Conservation (phyloP, 768 basidiomycete species). For the Crassisporium funariophilum region DNA sequence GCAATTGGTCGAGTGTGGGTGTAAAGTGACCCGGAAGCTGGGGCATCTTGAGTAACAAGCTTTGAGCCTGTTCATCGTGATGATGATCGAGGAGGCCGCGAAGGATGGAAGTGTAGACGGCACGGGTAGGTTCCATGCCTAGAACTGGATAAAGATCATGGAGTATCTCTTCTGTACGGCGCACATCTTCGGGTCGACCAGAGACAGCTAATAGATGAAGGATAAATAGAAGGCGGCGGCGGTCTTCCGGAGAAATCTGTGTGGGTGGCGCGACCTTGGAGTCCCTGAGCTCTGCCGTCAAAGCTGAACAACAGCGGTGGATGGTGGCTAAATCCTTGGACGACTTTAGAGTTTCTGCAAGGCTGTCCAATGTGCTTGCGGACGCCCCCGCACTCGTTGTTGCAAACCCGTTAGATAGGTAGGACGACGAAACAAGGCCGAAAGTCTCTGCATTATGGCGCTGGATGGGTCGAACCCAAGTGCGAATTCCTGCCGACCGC, state of each 20-base stretch:
- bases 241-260: slow-evolving; percentile 16
- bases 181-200: slow-evolving; percentile 54
- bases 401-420: slow-evolving; percentile 10
- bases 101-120: slow-evolving; percentile 51
- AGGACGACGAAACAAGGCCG: slow-evolving; percentile 3
- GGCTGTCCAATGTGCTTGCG: slow-evolving; percentile 6
- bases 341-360: slow-evolving; percentile 14
- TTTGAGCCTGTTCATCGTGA: slow-evolving; percentile 42
- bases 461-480: slow-evolving; percentile 20
- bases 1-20: slow-evolving; percentile 57
- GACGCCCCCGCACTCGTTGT: slow-evolving; percentile 3
- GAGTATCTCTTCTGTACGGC: slow-evolving; percentile 55
- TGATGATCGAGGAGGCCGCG: slow-evolving; percentile 48
- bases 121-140: slow-evolving; percentile 44
- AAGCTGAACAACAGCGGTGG: slow-evolving; percentile 38
- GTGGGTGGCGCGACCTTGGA: not conserved
- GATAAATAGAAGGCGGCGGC: slow-evolving; percentile 37
- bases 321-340: slow-evolving; percentile 26
- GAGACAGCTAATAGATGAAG: slow-evolving; percentile 53
- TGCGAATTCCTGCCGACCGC: slow-evolving; percentile 33
- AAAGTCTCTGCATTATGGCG: slow-evolving; percentile 7
- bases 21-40: slow-evolving; percentile 44
- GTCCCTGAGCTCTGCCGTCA: slow-evolving; percentile 28
- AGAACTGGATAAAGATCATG: slow-evolving; percentile 49
- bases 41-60: slow-evolving; percentile 59